Percentiles rank a stretch among this genome's conserved stretches.
Evolutionary conservation across 2,329 filamentous ascomycete species (phyloP).

Genomic region (Trichophyton rubrum): DNA sequence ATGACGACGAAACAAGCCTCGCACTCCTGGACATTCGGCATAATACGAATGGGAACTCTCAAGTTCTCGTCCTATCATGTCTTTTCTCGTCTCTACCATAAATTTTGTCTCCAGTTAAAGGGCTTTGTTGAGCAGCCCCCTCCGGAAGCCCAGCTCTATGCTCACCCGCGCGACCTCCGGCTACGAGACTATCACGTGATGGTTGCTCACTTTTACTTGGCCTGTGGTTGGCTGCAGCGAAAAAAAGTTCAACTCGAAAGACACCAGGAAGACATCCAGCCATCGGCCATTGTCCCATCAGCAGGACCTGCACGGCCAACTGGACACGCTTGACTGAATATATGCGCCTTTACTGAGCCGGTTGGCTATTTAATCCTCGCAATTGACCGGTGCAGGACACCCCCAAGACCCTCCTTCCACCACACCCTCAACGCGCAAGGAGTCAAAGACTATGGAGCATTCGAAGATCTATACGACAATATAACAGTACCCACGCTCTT

Average conservation of each 20-base stretch:
- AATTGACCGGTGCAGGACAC: background rate
- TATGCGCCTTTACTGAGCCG: background rate
- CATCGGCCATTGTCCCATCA: background rate
- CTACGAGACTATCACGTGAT: too few species aligned
- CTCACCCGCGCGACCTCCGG: too few species aligned
- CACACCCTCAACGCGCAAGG: background rate
- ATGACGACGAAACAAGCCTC: too few species aligned
- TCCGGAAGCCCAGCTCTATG: too few species aligned
- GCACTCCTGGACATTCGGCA: too few species aligned
- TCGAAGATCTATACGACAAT: background rate
- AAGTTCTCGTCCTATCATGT: too few species aligned
- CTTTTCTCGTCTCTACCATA: background rate
- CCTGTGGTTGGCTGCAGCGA: background rate
- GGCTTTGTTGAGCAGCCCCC: too few species aligned
- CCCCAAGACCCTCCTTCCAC: background rate
- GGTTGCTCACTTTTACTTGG: background rate
- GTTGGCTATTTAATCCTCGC: background rate
- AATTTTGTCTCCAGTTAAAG: background rate
- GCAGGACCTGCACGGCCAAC: background rate
- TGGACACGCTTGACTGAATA: background rate
- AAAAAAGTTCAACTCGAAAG: background rate
- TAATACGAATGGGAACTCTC: too few species aligned
- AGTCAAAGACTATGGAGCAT: slow-evolving; percentile 1
- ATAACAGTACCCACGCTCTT: background rate
- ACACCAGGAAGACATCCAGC: background rate